Conservation (phyloP, 2,329 filamentous ascomycete genomes). For the Onygenales sp. region DNA sequence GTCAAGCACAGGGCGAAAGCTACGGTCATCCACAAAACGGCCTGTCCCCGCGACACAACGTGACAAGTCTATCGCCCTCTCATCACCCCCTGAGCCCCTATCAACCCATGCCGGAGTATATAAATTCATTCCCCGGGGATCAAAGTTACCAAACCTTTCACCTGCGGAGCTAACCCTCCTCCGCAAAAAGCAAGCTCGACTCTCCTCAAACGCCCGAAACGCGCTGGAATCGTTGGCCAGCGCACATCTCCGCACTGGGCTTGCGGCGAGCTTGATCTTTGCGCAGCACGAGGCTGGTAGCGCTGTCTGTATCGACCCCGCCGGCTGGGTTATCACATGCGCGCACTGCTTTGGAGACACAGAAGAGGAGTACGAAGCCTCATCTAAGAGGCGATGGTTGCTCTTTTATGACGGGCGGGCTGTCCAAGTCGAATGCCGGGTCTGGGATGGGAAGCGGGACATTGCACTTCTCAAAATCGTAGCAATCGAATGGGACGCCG, state of each 20-base stretch:
- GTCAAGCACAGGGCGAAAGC: neutral
- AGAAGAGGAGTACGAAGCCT: conserved; percentile 22
- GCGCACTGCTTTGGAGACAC: conserved; percentile 43
- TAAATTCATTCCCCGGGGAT: neutral
- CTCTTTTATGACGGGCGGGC: conserved; percentile 34
- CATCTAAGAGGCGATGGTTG: conserved; percentile 28
- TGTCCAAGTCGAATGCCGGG: conserved; percentile 31
- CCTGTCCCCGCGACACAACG: neutral
- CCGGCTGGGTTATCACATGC: conserved; percentile 41
- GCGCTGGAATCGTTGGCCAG: neutral
- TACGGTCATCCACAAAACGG: neutral
- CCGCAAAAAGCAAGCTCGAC: conserved; percentile 7
- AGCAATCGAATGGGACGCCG: conserved; percentile 15
- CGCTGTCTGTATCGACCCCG: conserved; percentile 39
- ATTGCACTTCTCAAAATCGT: conserved; percentile 39
- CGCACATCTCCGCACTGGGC: conserved; percentile 1
- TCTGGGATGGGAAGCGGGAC: conserved; percentile 37
- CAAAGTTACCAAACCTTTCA: neutral
- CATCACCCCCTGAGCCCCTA: neutral
- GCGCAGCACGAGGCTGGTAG: conserved; percentile 43
- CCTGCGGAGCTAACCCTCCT: conserved; percentile 6
- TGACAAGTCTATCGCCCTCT: neutral
- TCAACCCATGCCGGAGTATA: neutral
- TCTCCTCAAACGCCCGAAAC: neutral
- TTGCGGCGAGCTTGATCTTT: conserved; percentile 32